Evolutionary conservation across 73 alveolate species (phyloP).

Genomic region (Paramecium sexaurelia): DNA sequence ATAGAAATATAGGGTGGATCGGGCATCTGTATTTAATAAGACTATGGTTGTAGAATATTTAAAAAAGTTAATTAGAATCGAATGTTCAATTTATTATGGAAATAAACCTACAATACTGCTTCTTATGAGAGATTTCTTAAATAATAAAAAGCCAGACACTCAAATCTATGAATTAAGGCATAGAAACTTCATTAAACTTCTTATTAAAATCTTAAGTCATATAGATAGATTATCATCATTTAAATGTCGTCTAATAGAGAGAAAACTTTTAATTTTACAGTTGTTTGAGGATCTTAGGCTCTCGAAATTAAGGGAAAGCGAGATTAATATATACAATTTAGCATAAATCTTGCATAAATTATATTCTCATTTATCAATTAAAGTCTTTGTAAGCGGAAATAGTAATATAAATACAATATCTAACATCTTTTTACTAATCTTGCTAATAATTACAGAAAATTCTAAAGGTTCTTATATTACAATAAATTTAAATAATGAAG

Average conservation of each 20-base stretch:
- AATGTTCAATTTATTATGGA: constrained; percentile 15
- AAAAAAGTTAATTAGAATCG: background rate
- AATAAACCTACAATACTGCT: background rate
- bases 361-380: background rate
- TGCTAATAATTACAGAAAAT: background rate
- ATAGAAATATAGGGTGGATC: background rate
- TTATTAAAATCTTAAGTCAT: background rate
- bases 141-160: background rate
- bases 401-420: background rate
- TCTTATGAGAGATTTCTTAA: background rate
- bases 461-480: background rate
- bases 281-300: background rate
- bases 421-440: background rate
- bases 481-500: background rate
- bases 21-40: background rate
- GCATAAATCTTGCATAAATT: background rate
- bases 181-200: background rate
- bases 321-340: background rate
- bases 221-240: background rate
- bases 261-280: background rate
- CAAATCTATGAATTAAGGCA: background rate
- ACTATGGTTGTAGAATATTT: background rate
- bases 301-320: background rate
- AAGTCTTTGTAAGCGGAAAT: background rate
- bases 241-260: background rate